These are phyloP conservation scores for Chrysophaeum taylorii DNA, from an alignment of 352 stramenopile genomes.

Conservation along the genomic window DNA sequence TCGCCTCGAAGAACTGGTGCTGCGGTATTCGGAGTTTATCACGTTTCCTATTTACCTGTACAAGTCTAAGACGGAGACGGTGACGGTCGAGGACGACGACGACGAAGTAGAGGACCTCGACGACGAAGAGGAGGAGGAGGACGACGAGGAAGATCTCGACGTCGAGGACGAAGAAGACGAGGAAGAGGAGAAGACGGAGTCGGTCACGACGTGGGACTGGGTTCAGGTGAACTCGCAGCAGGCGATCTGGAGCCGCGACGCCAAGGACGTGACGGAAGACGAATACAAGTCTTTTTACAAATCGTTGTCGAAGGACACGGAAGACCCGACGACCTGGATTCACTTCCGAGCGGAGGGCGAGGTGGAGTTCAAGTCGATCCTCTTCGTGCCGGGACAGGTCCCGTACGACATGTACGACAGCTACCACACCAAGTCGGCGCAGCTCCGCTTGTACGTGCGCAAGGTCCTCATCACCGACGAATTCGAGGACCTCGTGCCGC, in stretches of 20 bases:
- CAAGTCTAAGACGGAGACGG: conserved; percentile 76
- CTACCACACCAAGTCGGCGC: conserved; percentile 76
- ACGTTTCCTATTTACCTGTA: conserved; percentile 98
- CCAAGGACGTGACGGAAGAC: conserved; percentile 89
- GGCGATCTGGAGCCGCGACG: conserved; percentile 92
- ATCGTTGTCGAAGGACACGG: conserved; percentile 73
- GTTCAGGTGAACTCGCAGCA: conserved; percentile 90
- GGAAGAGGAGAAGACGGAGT: conserved; percentile 75
- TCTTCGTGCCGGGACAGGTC: conserved; percentile 85
- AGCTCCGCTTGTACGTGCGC: conserved; percentile 91
- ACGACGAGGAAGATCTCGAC: conserved; percentile 49
- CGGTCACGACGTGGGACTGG: conserved; percentile 85
- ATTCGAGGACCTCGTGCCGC: conserved; percentile 91
- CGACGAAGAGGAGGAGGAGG: conserved; percentile 53
- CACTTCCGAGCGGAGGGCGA: conserved; percentile 99
- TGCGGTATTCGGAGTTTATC: conserved; percentile 99
- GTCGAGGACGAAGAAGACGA: conserved; percentile 49
- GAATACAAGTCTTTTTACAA: conserved; percentile 99
- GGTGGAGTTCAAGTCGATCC: conserved; percentile 98
- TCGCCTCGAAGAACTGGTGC: conserved; percentile 84
- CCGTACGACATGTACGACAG: conserved; percentile 53
- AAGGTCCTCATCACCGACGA: conserved; percentile 98
- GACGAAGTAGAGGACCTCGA: conserved; percentile 57
- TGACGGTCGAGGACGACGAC: conserved; percentile 54
- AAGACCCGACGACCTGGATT: conserved; percentile 84